A percentile compares a stretch with the other conserved stretches of the same genome.
Conservation (phyloP, 345 rosid genomes). For the Psidium guajava region DNA sequence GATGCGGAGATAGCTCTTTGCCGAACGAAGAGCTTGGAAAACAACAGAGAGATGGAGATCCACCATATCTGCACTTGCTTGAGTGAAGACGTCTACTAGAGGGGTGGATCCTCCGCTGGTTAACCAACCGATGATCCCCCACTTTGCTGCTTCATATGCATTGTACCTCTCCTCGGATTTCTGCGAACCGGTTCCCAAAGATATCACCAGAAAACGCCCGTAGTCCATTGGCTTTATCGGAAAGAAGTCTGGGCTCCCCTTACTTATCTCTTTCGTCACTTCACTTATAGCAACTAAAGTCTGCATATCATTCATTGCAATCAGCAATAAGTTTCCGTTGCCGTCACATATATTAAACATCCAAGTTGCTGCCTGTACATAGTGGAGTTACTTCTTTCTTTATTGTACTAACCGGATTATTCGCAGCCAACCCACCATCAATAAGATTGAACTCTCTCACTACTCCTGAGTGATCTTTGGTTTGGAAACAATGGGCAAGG, state of each 20-base stretch:
- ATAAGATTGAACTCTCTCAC: constrained; percentile 1
- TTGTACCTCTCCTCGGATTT: background rate
- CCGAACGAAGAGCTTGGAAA: constrained; percentile 6
- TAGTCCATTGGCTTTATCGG: constrained; percentile 12
- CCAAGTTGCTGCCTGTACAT: background rate
- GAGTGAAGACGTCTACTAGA: constrained; percentile 3
- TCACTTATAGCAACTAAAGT: constrained; percentile 9
- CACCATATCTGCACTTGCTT: constrained; percentile 10
- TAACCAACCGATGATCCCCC: constrained; percentile 16
- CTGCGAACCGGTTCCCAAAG: constrained; percentile 9
- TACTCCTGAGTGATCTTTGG: background rate
- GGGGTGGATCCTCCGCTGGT: constrained; percentile 1
- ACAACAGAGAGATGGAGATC: background rate
- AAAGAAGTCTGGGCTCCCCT: constrained; percentile 10
- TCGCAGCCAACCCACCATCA: constrained; percentile 4
- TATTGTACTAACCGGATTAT: background rate
- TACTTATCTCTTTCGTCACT: constrained; percentile 6
- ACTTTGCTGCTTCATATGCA: constrained; percentile 5
- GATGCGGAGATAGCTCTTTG: constrained; percentile 4
- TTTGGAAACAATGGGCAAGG: background rate
- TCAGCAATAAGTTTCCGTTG: background rate
- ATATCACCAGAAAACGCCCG: constrained; percentile 10
- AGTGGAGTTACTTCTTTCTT: background rate
- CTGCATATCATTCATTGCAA: background rate
- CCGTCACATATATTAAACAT: background rate